Evolutionary conservation across 2,329 filamentous ascomycete species (phyloP).

Genomic region (Cladorrhinum sp.): DNA sequence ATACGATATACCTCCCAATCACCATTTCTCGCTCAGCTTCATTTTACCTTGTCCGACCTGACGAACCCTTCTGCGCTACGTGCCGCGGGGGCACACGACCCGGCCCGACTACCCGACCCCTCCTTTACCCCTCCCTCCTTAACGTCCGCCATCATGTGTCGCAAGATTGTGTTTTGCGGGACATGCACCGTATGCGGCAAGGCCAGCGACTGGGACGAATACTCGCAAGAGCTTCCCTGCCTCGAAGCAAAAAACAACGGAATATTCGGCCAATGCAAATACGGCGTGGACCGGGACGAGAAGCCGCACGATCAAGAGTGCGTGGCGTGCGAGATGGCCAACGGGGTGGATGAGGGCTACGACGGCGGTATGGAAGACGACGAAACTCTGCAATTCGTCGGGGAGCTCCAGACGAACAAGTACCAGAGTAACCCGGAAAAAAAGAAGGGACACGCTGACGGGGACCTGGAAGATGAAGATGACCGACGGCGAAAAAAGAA

Average conservation of each 20-base stretch:
- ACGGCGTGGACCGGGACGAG: conserved; percentile 41
- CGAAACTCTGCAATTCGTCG: conserved; percentile 15
- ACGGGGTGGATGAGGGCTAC: conserved; percentile 40
- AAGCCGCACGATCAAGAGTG: conserved; percentile 50
- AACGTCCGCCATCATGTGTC: conserved; percentile 40
- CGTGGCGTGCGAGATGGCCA: conserved; percentile 41
- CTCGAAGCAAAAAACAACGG: conserved; percentile 50
- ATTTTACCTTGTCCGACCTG: not conserved
- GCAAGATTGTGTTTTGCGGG: conserved; percentile 44
- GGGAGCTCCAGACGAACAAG: conserved; percentile 7
- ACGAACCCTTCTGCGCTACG: not conserved
- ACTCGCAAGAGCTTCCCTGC: conserved; percentile 46
- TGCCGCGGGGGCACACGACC: not conserved
- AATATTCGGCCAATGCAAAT: conserved; percentile 42
- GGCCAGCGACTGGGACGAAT: conserved; percentile 42
- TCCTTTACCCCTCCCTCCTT: not conserved
- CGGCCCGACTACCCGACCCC: not conserved
- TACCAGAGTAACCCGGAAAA: not conserved
- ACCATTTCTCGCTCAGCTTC: not conserved
- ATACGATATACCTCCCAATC: not conserved
- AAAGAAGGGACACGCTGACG: conserved; percentile 16
- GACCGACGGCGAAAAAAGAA: conserved; percentile 19
- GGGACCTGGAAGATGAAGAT: conserved; percentile 21
- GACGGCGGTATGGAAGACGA: conserved; percentile 37
- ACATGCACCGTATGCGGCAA: conserved; percentile 43